Evolutionary conservation across 352 stramenopile genomes (phyloP), one percentile per base, ranked within the genome.

Genomic region (Phytophthora ohioensis): DNA sequence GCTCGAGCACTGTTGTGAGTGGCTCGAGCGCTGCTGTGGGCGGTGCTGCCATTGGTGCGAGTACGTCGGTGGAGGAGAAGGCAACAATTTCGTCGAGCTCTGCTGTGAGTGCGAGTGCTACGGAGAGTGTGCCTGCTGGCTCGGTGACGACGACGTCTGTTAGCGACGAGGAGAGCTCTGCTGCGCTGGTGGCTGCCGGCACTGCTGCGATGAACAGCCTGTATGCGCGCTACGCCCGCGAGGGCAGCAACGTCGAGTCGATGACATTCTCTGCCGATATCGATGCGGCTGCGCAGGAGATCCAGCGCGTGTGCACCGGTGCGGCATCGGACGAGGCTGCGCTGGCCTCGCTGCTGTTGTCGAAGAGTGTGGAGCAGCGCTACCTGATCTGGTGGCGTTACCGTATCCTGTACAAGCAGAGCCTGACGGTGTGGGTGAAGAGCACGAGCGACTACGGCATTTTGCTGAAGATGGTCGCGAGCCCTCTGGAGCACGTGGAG

Each of bases 341-440:
- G 10, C 56, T 78, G 43, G 59, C 55, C 34, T 59, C 64, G 3
- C 48, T 73, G 4, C 63, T 78, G 6, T 17, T 74, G 48, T 66
- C 59, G 5, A 71, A 71, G 48, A 65, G 55, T 2, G 48, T 32
- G 0, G 70, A 78, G 36, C 56, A 78, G 55, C 65, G 65, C 38
- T 74, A 71, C 43, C 53, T 74, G 59, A 78, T 74, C 55, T 71
- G 62, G 41, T 67, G 60, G 67, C 66, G 58, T 17, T 73, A 73
- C 53, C 54, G 35, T 45, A 69, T 85, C 46, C 65, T 93, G 43
- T 81, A 92, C 64, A 85, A 82, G 57, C 80, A 93, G 73, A 86
- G 82, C 65, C 53, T 74, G 41, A 73, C 84, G 31, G 58, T 89
- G 43, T 84, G 87, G 64, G 77, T 78, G 54, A 83, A 91, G 73